Evolutionary conservation across 2,329 filamentous ascomycete species (phyloP).

Genomic region (Hypoxylon sp.): DNA sequence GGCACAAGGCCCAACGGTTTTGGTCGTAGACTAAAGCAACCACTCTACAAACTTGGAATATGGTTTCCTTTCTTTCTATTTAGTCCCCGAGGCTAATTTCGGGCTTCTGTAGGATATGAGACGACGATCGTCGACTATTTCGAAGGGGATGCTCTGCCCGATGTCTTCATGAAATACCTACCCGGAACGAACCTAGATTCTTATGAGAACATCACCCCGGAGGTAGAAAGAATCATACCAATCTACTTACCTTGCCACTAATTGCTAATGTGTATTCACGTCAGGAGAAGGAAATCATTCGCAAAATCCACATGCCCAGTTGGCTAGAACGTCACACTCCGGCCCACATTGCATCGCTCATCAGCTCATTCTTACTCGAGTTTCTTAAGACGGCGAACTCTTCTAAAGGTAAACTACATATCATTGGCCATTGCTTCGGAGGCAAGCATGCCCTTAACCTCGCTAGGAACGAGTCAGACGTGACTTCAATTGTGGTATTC

Average conservation of each 20-base stretch:
- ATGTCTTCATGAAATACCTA: conserved; percentile 27
- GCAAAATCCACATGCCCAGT: conserved; percentile 30
- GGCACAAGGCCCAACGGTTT: background rate
- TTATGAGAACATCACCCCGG: conserved; percentile 16
- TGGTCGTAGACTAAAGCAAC: background rate
- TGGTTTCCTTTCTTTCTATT: background rate
- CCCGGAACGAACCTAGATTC: conserved; percentile 27
- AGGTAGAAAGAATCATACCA: background rate
- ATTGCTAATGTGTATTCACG: background rate
- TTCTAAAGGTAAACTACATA: background rate
- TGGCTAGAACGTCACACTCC: conserved; percentile 25
- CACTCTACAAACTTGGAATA: background rate
- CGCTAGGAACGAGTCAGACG: conserved; percentile 9
- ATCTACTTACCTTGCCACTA: background rate
- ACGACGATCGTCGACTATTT: conserved; percentile 27
- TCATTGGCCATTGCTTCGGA: conserved; percentile 28
- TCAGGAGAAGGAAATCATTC: conserved; percentile 31
- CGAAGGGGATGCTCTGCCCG: conserved; percentile 29
- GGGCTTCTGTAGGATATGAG: conserved; percentile 14
- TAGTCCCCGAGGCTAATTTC: background rate
- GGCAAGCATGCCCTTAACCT: conserved; percentile 32
- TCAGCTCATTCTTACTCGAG: conserved; percentile 14
- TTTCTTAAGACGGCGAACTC: conserved; percentile 1
- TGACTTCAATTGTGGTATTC: conserved; percentile 25
- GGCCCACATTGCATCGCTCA: conserved; percentile 20